Percentiles rank a stretch among this genome's conserved stretches.
These are phyloP conservation scores for Xylariaceae sp. DNA, from an alignment of 2,329 filamentous ascomycete genomes.

Conservation along the genomic window DNA sequence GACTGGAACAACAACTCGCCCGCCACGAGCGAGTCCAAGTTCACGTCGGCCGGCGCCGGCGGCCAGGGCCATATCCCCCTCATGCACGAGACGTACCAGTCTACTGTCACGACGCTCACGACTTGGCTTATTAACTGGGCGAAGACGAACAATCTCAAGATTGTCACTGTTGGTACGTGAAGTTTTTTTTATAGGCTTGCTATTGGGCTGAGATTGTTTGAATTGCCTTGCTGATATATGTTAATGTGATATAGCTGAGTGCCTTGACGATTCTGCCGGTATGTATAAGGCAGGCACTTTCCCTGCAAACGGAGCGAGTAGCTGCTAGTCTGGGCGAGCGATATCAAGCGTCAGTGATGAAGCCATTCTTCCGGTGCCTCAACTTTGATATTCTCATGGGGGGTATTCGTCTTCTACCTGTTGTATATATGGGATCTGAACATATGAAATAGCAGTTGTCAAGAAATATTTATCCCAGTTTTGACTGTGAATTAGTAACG, in stretches of 20 bases:
- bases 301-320: conserved; percentile 43
- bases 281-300: conserved; percentile 51
- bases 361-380: not conserved
- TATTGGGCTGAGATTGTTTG: not conserved
- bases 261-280: conserved; percentile 49
- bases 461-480: not conserved
- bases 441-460: not conserved
- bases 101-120: conserved; percentile 56
- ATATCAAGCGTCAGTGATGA: not conserved
- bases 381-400: not conserved
- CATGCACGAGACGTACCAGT: conserved; percentile 61
- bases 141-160: conserved; percentile 52
- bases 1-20: conserved; percentile 64
- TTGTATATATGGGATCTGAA: conserved; percentile 12
- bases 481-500: too few relatives aligned
- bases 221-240: conserved; percentile 11
- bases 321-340: conserved; percentile 35
- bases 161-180: conserved; percentile 58
- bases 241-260: conserved; percentile 46
- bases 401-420: not conserved
- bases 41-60: conserved; percentile 51
- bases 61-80: conserved; percentile 62
- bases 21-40: conserved; percentile 59
- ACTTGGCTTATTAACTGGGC: conserved; percentile 60
- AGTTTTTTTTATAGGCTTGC: not conserved